A percentile compares a stretch with the other conserved stretches of the same genome.
Evolutionary conservation across 805 yeast genomes (phyloP).

Genomic region (Candida stauntonica): DNA sequence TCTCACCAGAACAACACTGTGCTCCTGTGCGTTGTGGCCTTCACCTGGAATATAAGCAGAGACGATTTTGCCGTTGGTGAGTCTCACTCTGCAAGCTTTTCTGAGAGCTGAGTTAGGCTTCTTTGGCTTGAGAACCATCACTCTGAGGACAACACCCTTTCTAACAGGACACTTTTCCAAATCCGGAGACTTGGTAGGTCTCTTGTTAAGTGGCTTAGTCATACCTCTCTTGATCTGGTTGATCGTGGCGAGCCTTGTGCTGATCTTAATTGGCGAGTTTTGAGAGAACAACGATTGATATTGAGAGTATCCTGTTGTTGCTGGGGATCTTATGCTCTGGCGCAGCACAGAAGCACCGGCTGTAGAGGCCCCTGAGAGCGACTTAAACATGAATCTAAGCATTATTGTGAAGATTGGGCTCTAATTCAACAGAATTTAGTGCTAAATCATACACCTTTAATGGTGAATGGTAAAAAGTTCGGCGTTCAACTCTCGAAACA

Average conservation of each 20-base stretch:
- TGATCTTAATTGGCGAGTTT: constrained; percentile 17
- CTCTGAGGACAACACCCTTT: constrained; percentile 90
- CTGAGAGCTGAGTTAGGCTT: constrained; percentile 98
- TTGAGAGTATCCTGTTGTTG: constrained; percentile 3
- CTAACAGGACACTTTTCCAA: constrained; percentile 78
- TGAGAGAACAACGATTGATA: constrained; percentile 14
- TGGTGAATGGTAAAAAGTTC: too few species aligned
- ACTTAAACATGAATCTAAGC: constrained; percentile 26
- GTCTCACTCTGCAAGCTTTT: constrained; percentile 91
- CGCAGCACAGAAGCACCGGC: constrained; percentile 13
- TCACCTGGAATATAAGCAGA: constrained; percentile 97
- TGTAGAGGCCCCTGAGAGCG: constrained; percentile 17
- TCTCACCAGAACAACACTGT: constrained; percentile 89
- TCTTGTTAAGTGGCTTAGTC: constrained; percentile 43
- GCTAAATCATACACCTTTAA: too few species aligned
- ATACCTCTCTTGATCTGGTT: constrained; percentile 75
- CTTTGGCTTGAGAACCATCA: constrained; percentile 94
- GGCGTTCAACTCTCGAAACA: too few species aligned
- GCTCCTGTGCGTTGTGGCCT: constrained; percentile 98
- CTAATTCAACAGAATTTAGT: not conserved
- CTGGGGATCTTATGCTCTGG: constrained; percentile 7
- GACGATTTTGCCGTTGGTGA: constrained; percentile 83
- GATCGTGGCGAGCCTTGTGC: constrained; percentile 51
- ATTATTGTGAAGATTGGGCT: constrained; percentile 4
- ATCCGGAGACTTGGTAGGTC: constrained; percentile 69